These are phyloP conservation scores for Globisporangium yorkense DNA, from an alignment of 352 stramenopile genomes.

Conservation along the genomic window DNA sequence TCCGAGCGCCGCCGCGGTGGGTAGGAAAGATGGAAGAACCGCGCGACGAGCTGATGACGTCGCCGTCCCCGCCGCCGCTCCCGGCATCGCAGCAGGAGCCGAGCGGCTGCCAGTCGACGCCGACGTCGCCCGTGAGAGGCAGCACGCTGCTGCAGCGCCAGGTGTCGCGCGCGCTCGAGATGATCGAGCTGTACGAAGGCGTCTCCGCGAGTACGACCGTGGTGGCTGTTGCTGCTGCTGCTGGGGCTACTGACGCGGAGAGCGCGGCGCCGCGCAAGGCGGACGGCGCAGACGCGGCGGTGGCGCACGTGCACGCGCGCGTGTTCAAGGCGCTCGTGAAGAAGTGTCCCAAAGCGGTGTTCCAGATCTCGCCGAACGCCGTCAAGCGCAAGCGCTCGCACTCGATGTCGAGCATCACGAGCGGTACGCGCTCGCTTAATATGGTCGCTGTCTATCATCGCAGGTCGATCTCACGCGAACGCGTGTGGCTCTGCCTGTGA, in stretches of 20 bases:
- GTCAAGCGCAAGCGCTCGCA: conserved; percentile 61
- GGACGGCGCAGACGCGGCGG: not conserved
- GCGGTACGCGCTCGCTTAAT: conserved; percentile 19
- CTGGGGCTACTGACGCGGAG: conserved; percentile 5
- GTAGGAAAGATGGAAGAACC: conserved; percentile 6
- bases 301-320: conserved; percentile 11
- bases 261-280: conserved; percentile 3
- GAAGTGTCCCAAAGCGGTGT: conserved; percentile 17
- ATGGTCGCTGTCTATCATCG: not conserved
- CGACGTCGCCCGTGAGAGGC: conserved; percentile 12
- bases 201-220: conserved; percentile 4
- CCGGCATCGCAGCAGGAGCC: not conserved
- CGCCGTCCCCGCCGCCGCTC: not conserved
- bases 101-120: conserved; percentile 7
- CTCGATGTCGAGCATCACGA: conserved; percentile 25
- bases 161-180: conserved; percentile 41
- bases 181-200: conserved; percentile 33
- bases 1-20: no score
- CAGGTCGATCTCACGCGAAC: not conserved
- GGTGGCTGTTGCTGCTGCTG: not conserved
- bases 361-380: conserved; percentile 36
- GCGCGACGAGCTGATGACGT: not conserved
- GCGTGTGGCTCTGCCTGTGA: not conserved
- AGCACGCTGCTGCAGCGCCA: conserved; percentile 35
- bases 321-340: conserved; percentile 12